Evolutionary conservation across 2,329 filamentous ascomycete genomes (phyloP).

Genomic region (Ophiostoma australiae): DNA sequence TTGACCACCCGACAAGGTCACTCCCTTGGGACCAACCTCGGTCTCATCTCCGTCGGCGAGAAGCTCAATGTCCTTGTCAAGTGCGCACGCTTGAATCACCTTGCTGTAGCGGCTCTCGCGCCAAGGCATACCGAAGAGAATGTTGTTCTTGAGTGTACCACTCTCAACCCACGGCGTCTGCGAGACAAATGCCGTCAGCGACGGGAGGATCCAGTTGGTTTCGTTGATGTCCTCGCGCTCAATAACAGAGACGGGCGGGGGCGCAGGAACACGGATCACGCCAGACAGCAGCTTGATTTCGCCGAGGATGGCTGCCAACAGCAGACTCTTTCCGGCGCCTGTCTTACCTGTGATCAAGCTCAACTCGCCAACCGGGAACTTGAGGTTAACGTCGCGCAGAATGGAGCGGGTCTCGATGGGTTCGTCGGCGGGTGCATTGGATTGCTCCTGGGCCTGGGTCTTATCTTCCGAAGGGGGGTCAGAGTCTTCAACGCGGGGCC

Average conservation of each 20-base stretch:
- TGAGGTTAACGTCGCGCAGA: conserved; percentile 34
- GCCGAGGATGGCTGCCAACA: conserved; percentile 39
- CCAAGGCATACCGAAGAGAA: conserved; percentile 42
- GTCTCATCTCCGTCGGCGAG: conserved; percentile 42
- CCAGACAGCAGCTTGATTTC: conserved; percentile 39
- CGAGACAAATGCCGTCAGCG: conserved; percentile 42
- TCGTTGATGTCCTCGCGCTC: conserved; percentile 29
- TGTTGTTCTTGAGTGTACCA: conserved; percentile 43
- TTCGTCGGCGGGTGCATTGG: neutral
- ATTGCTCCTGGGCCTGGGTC: neutral
- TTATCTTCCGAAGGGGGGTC: conserved; percentile 18
- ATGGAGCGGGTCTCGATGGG: conserved; percentile 29
- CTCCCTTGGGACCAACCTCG: conserved; percentile 41
- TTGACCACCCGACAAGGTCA: conserved; percentile 44
- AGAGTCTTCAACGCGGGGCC: conserved; percentile 34
- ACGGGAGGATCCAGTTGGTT: conserved; percentile 36
- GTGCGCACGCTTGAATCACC: conserved; percentile 44
- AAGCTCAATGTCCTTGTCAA: conserved; percentile 42
- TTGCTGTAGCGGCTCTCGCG: conserved; percentile 40
- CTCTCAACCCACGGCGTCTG: conserved; percentile 47
- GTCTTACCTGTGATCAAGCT: conserved; percentile 39
- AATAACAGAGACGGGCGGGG: conserved; percentile 29
- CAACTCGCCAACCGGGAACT: conserved; percentile 35
- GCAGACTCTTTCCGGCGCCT: conserved; percentile 39
- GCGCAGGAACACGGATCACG: conserved; percentile 30